Evolutionary conservation across 2,329 filamentous ascomycete species (phyloP).

Genomic region (Aspergillus proliferans): DNA sequence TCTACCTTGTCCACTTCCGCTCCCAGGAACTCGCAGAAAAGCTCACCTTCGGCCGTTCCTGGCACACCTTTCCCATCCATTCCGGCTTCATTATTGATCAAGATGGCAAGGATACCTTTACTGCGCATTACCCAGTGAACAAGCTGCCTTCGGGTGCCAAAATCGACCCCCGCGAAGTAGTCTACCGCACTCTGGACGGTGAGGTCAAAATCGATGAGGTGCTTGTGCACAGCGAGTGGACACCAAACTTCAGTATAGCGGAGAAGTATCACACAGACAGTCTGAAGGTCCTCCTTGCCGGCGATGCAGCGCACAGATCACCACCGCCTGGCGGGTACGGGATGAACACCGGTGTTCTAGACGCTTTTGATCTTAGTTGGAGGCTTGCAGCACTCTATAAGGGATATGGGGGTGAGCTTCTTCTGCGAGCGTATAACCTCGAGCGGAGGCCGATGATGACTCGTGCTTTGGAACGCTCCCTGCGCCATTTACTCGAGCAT

Average conservation of each 20-base stretch:
- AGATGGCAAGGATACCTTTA: constrained; percentile 30
- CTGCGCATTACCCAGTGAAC: constrained; percentile 20
- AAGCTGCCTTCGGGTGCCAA: constrained; percentile 8
- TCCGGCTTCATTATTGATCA: constrained; percentile 24
- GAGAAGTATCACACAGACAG: constrained; percentile 13
- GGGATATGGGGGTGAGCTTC: constrained; percentile 16
- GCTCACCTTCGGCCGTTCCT: constrained; percentile 23
- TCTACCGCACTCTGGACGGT: constrained; percentile 20
- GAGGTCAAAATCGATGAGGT: constrained; percentile 29
- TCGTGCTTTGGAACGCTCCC: constrained; percentile 19
- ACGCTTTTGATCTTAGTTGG: constrained; percentile 33
- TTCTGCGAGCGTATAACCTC: constrained; percentile 22
- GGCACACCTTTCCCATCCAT: constrained; percentile 25
- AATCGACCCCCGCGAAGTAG: constrained; percentile 17
- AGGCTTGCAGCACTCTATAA: constrained; percentile 23
- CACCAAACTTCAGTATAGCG: constrained; percentile 24
- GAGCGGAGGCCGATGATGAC: constrained; percentile 25
- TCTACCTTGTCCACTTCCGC: constrained; percentile 27
- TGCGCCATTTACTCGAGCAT: constrained; percentile 8
- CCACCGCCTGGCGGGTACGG: constrained; percentile 34
- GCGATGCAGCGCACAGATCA: constrained; percentile 30
- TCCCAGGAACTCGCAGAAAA: constrained; percentile 21
- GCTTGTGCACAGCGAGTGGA: constrained; percentile 24
- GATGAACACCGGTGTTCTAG: constrained; percentile 33
- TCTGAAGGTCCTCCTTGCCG: constrained; percentile 23